Percentiles rank a stretch among this genome's conserved stretches.
These are phyloP conservation scores for Aspergillus fijiensis DNA, from an alignment of 2,329 filamentous ascomycete species.

Conservation along the genomic window DNA sequence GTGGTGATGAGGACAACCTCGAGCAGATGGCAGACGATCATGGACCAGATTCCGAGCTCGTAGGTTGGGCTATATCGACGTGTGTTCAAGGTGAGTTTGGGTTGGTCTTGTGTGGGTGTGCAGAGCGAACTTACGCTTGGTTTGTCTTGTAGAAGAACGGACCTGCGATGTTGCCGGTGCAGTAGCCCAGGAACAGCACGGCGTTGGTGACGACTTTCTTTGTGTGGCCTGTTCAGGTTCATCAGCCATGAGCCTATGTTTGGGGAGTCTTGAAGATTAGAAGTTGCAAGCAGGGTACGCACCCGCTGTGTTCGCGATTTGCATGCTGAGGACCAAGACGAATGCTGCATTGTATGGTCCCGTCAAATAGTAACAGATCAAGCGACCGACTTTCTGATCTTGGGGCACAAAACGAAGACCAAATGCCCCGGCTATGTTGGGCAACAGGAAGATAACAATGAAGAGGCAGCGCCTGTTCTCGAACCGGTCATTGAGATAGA, in stretches of 20 bases:
- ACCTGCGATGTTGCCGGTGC: slow-evolving; percentile 60
- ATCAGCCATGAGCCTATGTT: background rate
- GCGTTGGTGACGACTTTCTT: slow-evolving; percentile 66
- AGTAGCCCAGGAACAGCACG: slow-evolving; percentile 60
- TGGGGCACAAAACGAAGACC: slow-evolving; percentile 56
- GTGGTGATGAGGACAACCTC: slow-evolving; percentile 50
- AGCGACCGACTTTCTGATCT: slow-evolving; percentile 52
- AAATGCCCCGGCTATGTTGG: slow-evolving; percentile 59
- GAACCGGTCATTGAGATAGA: slow-evolving; percentile 50
- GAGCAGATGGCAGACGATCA: slow-evolving; percentile 56
- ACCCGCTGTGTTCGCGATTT: slow-evolving; percentile 47
- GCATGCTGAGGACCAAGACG: slow-evolving; percentile 50
- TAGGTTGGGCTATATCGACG: slow-evolving; percentile 44
- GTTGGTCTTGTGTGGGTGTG: background rate
- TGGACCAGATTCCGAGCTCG: slow-evolving; percentile 55
- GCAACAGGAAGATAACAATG: slow-evolving; percentile 57
- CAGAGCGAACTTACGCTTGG: slow-evolving; percentile 41
- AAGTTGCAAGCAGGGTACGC: background rate
- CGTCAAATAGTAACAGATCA: slow-evolving; percentile 60
- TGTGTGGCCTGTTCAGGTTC: slow-evolving; percentile 51
- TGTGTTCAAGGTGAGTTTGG: too few relatives aligned
- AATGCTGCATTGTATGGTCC: slow-evolving; percentile 57
- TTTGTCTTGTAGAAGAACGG: slow-evolving; percentile 62
- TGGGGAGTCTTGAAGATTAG: background rate
- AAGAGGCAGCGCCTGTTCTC: slow-evolving; percentile 54